Evolutionary conservation across 768 basidiomycete species (phyloP), one percentile per base, ranked within the genome.

Genomic region (Leccinum longicurvipes): DNA sequence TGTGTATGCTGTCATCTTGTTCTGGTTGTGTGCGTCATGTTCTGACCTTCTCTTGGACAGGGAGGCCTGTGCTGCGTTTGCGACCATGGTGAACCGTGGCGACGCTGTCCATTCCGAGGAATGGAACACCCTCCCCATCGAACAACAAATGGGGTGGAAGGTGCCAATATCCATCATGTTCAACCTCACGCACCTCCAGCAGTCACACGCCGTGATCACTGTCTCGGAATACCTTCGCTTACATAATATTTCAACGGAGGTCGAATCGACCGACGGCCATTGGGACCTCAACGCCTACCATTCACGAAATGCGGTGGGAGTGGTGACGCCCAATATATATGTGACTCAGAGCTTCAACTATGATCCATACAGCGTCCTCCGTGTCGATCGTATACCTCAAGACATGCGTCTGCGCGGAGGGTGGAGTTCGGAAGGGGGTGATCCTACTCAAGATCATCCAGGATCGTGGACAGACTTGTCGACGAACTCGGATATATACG

Each of bases 1-100:
- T 23, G 24, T 64, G 68, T 68, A 44, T n/a, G 69, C 15, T n/a
- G 5, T 3, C 31, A 11, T 32, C 21, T 49, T 17, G 17, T 50
- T 27, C 5, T 1, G 15, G 15, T 24, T 6, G 8, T 21, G 12
- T 45, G 23, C n/a, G n/a, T 7, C 23, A 24, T 24, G 15, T 23
- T 17, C 47, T 50, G 28, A 58, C 9, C 27, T 23, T 29, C 19
- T 21, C 2, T 25, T 51, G 23, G 11, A 28, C 46, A 75, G 74
- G 17, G 32, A 51, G 11, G 74, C 73, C 4, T 78, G 77, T 55
- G 69, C 75, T 17, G 70, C 76, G 2, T 78, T 71, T 58, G 72
- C 71, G 4, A 67, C 67, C 5, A 78, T 77, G 77, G 78, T 79
- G 45, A 79, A 79, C 47, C 72, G 79, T 28, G 72, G 73, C 1